Evolutionary conservation across 1,139 yeast genomes (phyloP).

Genomic region (Zhuliangozyma parablackwelliae): DNA sequence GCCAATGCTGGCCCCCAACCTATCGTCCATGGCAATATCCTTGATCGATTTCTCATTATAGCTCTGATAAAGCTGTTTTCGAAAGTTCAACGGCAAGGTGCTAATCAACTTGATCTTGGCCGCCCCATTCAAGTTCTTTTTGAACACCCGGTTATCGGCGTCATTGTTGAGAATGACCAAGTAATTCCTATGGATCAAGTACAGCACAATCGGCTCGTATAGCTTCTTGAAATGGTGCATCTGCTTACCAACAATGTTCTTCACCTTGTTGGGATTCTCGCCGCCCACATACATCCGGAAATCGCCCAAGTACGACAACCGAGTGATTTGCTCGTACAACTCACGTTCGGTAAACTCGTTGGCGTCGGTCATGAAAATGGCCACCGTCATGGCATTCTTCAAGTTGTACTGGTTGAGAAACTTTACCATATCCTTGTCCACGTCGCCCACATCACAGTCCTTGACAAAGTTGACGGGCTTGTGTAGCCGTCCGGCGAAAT

Average conservation of each 20-base stretch:
- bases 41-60: conserved; percentile 31
- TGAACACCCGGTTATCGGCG: conserved; percentile 15
- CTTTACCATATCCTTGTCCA: conserved; percentile 32
- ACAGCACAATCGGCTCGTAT: conserved; percentile 57
- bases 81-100: conserved; percentile 51
- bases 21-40: conserved; percentile 16
- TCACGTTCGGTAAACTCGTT: conserved; percentile 53
- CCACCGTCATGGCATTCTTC: conserved; percentile 72
- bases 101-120: conserved; percentile 27
- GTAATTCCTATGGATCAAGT: conserved; percentile 18
- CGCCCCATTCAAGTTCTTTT: conserved; percentile 13
- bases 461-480: conserved; percentile 82
- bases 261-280: conserved; percentile 85
- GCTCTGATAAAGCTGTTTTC: conserved; percentile 38
- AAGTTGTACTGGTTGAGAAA: conserved; percentile 74
- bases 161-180: conserved; percentile 15
- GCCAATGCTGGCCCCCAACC: conserved; percentile 35
- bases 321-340: conserved; percentile 73
- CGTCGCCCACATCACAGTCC: conserved; percentile 22
- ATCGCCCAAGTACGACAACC: conserved; percentile 85
- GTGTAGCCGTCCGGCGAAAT: conserved; percentile 89
- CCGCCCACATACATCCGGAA: conserved; percentile 83
- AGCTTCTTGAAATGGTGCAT: conserved; percentile 60
- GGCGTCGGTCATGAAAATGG: conserved; percentile 46
- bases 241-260: conserved; percentile 81